phyloP scores from a whole-genome alignment of 1,139 yeast genomes.

The Pichia terricola region DNA sequence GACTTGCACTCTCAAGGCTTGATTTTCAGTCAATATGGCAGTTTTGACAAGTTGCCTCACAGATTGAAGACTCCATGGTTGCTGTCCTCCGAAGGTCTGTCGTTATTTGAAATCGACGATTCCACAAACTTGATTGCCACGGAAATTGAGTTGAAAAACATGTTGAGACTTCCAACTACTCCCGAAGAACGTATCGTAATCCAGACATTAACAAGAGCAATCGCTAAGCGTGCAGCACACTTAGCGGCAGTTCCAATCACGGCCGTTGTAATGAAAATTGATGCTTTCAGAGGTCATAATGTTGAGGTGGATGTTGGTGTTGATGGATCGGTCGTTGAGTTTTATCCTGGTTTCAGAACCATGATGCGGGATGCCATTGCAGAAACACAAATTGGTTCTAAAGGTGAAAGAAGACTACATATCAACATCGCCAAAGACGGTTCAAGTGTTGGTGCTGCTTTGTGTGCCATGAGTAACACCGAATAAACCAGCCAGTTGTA shows the following conservation, averaged over 20 bases:
- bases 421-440: conserved; percentile 87
- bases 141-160: conserved; percentile 51
- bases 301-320: conserved; percentile 79
- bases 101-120: conserved; percentile 75
- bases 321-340: conserved; percentile 90
- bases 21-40: conserved; percentile 45
- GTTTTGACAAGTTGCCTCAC: conserved; percentile 51
- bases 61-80: conserved; percentile 67
- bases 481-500: no score
- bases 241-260: conserved; percentile 84
- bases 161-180: conserved; percentile 58
- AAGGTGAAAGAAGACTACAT: conserved; percentile 59
- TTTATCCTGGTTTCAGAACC: conserved; percentile 78
- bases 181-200: conserved; percentile 61
- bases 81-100: conserved; percentile 72
- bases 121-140: conserved; percentile 61
- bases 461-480: conserved; percentile 50
- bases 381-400: conserved; percentile 58
- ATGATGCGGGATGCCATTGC: conserved; percentile 69
- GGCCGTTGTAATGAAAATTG: conserved; percentile 55
- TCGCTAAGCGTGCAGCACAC: conserved; percentile 77
- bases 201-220: conserved; percentile 64
- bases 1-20: conserved; percentile 53
- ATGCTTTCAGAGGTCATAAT: conserved; percentile 44
- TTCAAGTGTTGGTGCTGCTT: conserved; percentile 92